Evolutionary conservation across 1,139 yeast species (phyloP).

Genomic region (Geotrichum phurueaensis): DNA sequence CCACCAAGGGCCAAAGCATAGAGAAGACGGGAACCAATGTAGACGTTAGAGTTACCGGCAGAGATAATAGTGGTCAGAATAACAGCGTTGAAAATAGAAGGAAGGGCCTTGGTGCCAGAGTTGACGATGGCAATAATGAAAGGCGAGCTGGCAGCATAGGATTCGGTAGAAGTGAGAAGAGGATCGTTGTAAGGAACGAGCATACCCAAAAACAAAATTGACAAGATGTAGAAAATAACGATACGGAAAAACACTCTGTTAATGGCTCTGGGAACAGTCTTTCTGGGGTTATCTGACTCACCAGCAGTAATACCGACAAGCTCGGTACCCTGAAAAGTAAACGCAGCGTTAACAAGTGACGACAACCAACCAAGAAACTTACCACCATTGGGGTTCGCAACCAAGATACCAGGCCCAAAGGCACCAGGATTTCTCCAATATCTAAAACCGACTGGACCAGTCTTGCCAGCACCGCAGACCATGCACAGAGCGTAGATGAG

Average conservation of each 20-base stretch:
- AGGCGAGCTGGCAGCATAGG: conserved; percentile 51
- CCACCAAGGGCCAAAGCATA: conserved; percentile 47
- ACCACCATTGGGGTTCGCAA: conserved; percentile 31
- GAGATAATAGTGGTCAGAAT: conserved; percentile 47
- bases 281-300: conserved; percentile 54
- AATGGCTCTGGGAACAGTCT: conserved; percentile 53
- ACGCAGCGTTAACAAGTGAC: conserved; percentile 55
- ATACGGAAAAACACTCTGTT: conserved; percentile 54
- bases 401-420: conserved; percentile 49
- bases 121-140: conserved; percentile 45
- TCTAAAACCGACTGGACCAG: conserved; percentile 44
- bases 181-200: conserved; percentile 45
- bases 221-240: conserved; percentile 42
- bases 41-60: conserved; percentile 49
- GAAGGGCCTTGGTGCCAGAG: conserved; percentile 15
- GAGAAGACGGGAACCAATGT: conserved; percentile 46
- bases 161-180: conserved; percentile 34
- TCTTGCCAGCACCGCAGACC: conserved; percentile 56
- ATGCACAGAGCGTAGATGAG: conserved; percentile 53
- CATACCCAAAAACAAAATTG: conserved; percentile 45
- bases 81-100: conserved; percentile 42
- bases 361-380: conserved; percentile 50
- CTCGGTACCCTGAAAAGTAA: conserved; percentile 66
- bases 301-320: conserved; percentile 61
- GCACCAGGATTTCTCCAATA: conserved; percentile 39